Base-by-base conservation (phyloP, 352 stramenopile species). In the Phytophthora pini region DNA sequence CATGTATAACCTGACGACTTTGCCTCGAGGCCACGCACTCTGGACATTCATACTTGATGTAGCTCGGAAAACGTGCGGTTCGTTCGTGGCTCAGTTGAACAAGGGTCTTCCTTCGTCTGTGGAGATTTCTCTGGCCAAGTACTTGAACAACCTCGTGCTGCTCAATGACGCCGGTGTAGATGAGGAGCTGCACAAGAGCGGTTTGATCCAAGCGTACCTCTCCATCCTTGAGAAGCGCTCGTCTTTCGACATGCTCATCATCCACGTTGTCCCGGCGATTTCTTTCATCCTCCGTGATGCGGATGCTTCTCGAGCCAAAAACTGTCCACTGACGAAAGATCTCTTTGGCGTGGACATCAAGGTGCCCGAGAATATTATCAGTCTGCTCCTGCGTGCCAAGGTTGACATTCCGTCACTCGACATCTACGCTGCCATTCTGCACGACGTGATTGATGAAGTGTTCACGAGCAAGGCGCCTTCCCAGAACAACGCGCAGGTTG, bases 241-340 rank as follows among this genome's bases (percentile, higher is more conserved):
- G 49, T 79, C 76, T 22, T 93, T 93, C 34, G 88, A 95, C 49
- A 95, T 95, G 88, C 72, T 95, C 24, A 72, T 93, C n/a, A 94
- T 95, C 49, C 88, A 94, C 68, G 71, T 92, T 46, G 80, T 95
- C 5, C 87, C 88, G 1, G 82, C 85, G 1, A 81, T 95, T 24
- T 84, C 84, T 10, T 95, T 91, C 56, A 79, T 95, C 51, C 62
- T 95, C 40, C 84, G 82, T 32, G 88, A 95, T 72, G 75, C 68
- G 10, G 86, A 93, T 36, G 76, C 72, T 15, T 76, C 74, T 8
- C 75, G 88, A 13, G 67, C 77, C 1, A 88, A 86, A 20, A 88
- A 92, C 52, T 93, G 84, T 31, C 80, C 82, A 24, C 66, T 95
- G 38, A 93, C 84, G 0, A 76, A 78, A n/a, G 82, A 93, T 39